These are phyloP conservation scores for Pleomassaria siparia DNA, from an alignment of 2,329 filamentous ascomycete species.

Conservation along the genomic window DNA sequence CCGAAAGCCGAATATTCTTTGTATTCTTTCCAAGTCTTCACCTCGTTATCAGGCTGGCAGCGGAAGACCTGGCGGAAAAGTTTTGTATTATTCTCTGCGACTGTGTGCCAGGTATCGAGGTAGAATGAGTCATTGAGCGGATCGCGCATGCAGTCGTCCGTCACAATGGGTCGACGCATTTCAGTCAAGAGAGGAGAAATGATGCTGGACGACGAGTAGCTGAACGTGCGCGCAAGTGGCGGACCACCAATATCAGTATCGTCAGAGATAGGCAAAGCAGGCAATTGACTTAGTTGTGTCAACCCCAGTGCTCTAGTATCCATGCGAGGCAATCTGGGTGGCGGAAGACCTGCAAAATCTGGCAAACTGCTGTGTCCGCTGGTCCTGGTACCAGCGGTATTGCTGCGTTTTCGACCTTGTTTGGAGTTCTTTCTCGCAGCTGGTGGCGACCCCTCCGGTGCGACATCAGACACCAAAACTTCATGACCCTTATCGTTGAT, in stretches of 20 bases:
- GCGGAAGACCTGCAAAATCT: constrained; percentile 57
- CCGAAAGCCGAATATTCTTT: constrained; percentile 78
- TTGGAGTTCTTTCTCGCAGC: constrained; percentile 52
- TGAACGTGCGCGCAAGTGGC: constrained; percentile 58
- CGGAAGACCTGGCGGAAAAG: constrained; percentile 92
- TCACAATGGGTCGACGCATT: constrained; percentile 71
- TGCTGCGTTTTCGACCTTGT: constrained; percentile 32
- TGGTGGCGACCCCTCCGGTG: constrained; percentile 58
- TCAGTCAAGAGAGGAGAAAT: constrained; percentile 61
- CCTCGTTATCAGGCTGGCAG: constrained; percentile 95
- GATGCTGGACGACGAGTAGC: constrained; percentile 49
- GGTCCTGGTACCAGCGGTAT: constrained; percentile 31
- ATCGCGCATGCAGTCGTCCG: constrained; percentile 93
- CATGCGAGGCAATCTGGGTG: constrained; percentile 60
- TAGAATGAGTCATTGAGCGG: constrained; percentile 81
- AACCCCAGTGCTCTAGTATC: constrained; percentile 69
- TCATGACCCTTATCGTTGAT: constrained; percentile 67
- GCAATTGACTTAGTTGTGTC: constrained; percentile 68
- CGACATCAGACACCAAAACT: constrained; percentile 66
- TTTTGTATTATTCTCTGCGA: constrained; percentile 93
- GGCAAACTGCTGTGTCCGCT: constrained; percentile 33
- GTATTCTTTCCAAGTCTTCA: constrained; percentile 91
- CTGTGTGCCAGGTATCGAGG: constrained; percentile 81
- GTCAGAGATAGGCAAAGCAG: constrained; percentile 68
- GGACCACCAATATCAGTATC: constrained; percentile 84